Percentiles rank a stretch among this genome's conserved stretches.
Conservation (phyloP, 805 yeast species). For the Yamadazyma olivae region DNA sequence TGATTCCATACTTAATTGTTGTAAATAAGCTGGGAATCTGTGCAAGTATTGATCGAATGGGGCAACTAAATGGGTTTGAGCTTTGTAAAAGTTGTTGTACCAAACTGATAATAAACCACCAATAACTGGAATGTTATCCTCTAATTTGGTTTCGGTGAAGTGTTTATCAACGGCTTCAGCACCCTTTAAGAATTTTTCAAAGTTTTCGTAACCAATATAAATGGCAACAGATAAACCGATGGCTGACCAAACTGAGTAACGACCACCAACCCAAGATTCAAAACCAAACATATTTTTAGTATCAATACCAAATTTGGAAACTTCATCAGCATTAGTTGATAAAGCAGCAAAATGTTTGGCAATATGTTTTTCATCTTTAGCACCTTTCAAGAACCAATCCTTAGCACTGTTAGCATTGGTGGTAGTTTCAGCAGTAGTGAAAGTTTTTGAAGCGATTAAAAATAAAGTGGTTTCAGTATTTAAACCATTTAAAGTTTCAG, state of each 20-base stretch:
- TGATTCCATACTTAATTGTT: slow-evolving; percentile 98
- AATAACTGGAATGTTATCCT: slow-evolving; percentile 85
- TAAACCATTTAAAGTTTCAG: slow-evolving; percentile 77
- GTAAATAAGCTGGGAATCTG: slow-evolving; percentile 99
- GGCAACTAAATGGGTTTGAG: slow-evolving; percentile 97
- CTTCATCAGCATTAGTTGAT: slow-evolving; percentile 90
- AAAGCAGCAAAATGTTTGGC: slow-evolving; percentile 98
- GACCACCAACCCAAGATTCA: slow-evolving; percentile 99
- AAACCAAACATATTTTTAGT: slow-evolving; percentile 98
- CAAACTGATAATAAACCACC: slow-evolving; percentile 95
- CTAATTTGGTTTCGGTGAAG: slow-evolving; percentile 79
- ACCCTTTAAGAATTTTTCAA: slow-evolving; percentile 89
- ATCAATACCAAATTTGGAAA: slow-evolving; percentile 93
- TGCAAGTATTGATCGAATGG: slow-evolving; percentile 99
- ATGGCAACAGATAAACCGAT: slow-evolving; percentile 95
- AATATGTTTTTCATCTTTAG: slow-evolving; percentile 66
- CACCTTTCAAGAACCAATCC: slow-evolving; percentile 81
- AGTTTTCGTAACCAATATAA: slow-evolving; percentile 94
- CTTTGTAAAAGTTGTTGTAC: slow-evolving; percentile 98
- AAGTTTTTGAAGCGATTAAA: slow-evolving; percentile 93
- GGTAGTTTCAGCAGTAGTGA: slow-evolving; percentile 97
- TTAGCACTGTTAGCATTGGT: slow-evolving; percentile 96
- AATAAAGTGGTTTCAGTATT: slow-evolving; percentile 91
- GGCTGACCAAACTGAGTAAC: slow-evolving; percentile 99
- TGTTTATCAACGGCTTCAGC: slow-evolving; percentile 97